Conservation (phyloP, 768 basidiomycete species). For the Mycena floridula region DNA sequence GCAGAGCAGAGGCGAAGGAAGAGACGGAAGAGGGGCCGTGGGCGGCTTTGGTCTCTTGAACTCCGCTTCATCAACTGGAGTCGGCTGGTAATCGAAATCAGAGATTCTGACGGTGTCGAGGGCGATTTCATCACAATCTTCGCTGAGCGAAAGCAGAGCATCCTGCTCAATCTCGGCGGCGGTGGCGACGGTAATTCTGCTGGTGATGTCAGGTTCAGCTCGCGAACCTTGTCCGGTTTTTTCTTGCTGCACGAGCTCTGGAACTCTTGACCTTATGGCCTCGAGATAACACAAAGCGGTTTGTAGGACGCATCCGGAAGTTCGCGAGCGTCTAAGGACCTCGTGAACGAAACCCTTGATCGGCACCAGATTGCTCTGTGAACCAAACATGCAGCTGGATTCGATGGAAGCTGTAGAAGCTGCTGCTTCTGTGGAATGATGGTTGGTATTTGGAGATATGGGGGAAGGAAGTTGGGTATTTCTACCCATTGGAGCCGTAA, state of each 20-base stretch:
- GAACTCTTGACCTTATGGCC: constrained; percentile 67
- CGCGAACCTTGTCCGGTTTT: constrained; percentile 35
- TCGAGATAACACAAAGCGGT: constrained; percentile 86
- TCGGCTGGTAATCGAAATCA: constrained; percentile 19
- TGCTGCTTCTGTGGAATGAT: too few relatives aligned
- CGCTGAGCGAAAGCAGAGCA: constrained; percentile 17
- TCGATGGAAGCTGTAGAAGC: background rate
- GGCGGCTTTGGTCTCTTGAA: constrained; percentile 6
- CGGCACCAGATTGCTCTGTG: constrained; percentile 37
- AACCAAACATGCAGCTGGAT: constrained; percentile 1
- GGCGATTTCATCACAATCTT: constrained; percentile 15
- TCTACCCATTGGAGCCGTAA: constrained; percentile 10
- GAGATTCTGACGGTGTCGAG: constrained; percentile 40
- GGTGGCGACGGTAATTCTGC: constrained; percentile 35
- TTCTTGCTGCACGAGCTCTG: constrained; percentile 52
- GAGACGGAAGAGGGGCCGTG: constrained; percentile 24
- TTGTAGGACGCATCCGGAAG: constrained; percentile 78
- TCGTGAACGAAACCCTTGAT: constrained; percentile 82
- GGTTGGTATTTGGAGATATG: constrained; percentile 38
- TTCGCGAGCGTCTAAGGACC: constrained; percentile 80
- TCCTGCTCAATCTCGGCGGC: constrained; percentile 38
- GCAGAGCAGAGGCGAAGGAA: constrained; percentile 81
- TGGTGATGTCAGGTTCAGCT: constrained; percentile 33
- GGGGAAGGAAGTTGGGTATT: constrained; percentile 49
- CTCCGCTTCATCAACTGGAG: constrained; percentile 2